A percentile compares a stretch with the other conserved stretches of the same genome.
These are phyloP conservation scores for Falciphora oryzae DNA, from an alignment of 2,329 filamentous ascomycete species.

Conservation along the genomic window DNA sequence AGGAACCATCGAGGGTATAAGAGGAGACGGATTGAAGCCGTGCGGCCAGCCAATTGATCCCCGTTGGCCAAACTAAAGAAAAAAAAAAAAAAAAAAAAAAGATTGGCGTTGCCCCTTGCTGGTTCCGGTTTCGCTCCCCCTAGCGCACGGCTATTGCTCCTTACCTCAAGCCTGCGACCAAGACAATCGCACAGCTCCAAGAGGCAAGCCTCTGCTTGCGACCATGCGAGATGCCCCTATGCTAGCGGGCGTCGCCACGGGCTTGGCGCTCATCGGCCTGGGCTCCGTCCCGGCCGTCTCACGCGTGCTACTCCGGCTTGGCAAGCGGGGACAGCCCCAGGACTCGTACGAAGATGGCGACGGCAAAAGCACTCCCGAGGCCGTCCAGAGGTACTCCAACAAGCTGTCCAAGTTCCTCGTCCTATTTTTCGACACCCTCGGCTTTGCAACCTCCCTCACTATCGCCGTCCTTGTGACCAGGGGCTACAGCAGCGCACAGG, in stretches of 20 bases:
- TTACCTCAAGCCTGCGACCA: too few species aligned
- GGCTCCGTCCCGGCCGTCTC: slow-evolving; percentile 24
- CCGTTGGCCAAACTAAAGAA: not conserved
- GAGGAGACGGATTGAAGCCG: not conserved
- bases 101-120: too few species aligned
- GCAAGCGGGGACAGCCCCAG: slow-evolving; percentile 24
- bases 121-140: too few species aligned
- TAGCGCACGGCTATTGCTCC: too few species aligned
- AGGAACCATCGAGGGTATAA: not conserved
- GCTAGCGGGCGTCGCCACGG: slow-evolving; percentile 20
- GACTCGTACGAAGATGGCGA: slow-evolving; percentile 61
- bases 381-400: slow-evolving; percentile 56
- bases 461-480: slow-evolving; percentile 48
- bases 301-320: slow-evolving; percentile 22
- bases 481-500: slow-evolving; percentile 24
- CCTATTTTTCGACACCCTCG: slow-evolving; percentile 46
- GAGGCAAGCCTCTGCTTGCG: slow-evolving; percentile 4
- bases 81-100: too few species aligned
- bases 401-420: slow-evolving; percentile 50
- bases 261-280: slow-evolving; percentile 23
- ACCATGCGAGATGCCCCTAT: slow-evolving; percentile 24
- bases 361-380: slow-evolving; percentile 60
- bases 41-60: not conserved
- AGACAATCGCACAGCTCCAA: not conserved
- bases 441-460: slow-evolving; percentile 50